phyloP scores from a whole-genome alignment of 768 basidiomycete genomes.

The Phlebiopsis flavidoalba region DNA sequence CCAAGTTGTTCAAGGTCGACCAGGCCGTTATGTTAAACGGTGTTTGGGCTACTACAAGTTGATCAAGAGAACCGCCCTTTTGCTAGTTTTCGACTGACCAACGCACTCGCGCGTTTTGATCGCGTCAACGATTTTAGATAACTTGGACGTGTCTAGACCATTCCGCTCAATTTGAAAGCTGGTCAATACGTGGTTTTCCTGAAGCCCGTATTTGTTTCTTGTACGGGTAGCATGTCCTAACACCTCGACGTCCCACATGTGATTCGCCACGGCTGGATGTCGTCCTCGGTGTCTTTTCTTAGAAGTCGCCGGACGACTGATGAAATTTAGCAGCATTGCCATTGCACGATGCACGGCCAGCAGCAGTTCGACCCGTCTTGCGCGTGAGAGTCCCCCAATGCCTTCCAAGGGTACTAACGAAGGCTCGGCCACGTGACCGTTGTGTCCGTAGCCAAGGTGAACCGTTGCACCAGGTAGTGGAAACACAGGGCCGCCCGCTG shows the following conservation, averaged over 20 bases:
- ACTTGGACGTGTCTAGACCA: slow-evolving; percentile 28
- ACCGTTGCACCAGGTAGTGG: slow-evolving; percentile 24
- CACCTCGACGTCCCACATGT: slow-evolving; percentile 28
- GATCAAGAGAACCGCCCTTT: slow-evolving; percentile 30
- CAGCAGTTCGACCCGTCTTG: slow-evolving; percentile 48
- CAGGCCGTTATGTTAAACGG: slow-evolving; percentile 36
- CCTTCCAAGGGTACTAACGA: not conserved
- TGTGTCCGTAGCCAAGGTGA: slow-evolving; percentile 19
- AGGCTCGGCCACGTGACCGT: not conserved
- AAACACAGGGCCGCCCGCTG: slow-evolving; percentile 18
- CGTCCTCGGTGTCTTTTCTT: not conserved
- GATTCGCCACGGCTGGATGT: slow-evolving; percentile 42
- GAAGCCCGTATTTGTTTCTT: not conserved
- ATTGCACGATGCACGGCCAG: slow-evolving; percentile 34
- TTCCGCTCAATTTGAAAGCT: slow-evolving; percentile 36
- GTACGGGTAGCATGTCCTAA: not conserved
- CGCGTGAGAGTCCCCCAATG: slow-evolving; percentile 39
- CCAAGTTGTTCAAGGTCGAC: slow-evolving; percentile 47
- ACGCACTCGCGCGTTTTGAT: not conserved
- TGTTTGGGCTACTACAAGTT: slow-evolving; percentile 40
- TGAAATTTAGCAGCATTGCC: slow-evolving; percentile 30
- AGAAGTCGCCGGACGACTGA: not conserved
- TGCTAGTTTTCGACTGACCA: not conserved
- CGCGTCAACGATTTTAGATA: not conserved
- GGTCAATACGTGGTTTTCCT: slow-evolving; percentile 48